phyloP scores from a whole-genome alignment of 768 basidiomycete species.

The Mycena leptocephala region DNA sequence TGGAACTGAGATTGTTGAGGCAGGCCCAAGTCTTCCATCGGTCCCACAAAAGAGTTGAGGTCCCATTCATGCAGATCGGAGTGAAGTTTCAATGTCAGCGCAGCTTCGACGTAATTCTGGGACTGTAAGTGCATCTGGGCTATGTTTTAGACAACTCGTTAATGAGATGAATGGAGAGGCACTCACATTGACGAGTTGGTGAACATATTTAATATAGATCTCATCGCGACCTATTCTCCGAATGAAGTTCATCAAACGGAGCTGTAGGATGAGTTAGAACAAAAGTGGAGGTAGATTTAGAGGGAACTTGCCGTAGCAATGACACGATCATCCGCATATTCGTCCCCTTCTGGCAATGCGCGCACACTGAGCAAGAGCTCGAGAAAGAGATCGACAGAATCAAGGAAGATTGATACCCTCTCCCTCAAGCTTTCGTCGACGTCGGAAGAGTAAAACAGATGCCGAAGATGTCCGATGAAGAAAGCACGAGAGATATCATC shows the following conservation, averaged over 20 bases:
- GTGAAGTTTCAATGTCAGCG: slow-evolving; percentile 93
- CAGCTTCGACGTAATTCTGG: slow-evolving; percentile 95
- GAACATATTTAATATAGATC: slow-evolving; percentile 96
- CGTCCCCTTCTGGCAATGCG: slow-evolving; percentile 92
- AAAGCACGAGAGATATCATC: slow-evolving; percentile 94
- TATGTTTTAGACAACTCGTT: slow-evolving; percentile 36
- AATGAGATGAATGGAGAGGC: slow-evolving; percentile 8
- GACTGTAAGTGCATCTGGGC: slow-evolving; percentile 88
- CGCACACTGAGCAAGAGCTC: slow-evolving; percentile 91
- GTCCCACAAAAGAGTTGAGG: slow-evolving; percentile 82
- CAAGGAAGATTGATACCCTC: slow-evolving; percentile 86
- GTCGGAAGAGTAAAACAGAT: slow-evolving; percentile 88
- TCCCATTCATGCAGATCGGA: slow-evolving; percentile 96
- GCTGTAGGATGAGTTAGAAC: slow-evolving; percentile 57
- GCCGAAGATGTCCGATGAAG: slow-evolving; percentile 92
- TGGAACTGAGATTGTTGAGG: slow-evolving; percentile 96
- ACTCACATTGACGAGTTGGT: slow-evolving; percentile 92
- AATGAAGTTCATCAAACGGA: slow-evolving; percentile 95
- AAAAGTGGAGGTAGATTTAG: background rate
- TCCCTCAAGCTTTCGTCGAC: slow-evolving; percentile 87
- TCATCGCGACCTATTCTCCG: slow-evolving; percentile 92
- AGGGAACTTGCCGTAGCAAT: slow-evolving; percentile 81
- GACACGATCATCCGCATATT: slow-evolving; percentile 95
- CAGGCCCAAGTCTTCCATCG: slow-evolving; percentile 91
- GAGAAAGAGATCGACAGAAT: slow-evolving; percentile 93